Percentiles rank a stretch among this genome's conserved stretches.
phyloP scores from a whole-genome alignment of 805 yeast genomes.

The Metschnikowia matae region DNA sequence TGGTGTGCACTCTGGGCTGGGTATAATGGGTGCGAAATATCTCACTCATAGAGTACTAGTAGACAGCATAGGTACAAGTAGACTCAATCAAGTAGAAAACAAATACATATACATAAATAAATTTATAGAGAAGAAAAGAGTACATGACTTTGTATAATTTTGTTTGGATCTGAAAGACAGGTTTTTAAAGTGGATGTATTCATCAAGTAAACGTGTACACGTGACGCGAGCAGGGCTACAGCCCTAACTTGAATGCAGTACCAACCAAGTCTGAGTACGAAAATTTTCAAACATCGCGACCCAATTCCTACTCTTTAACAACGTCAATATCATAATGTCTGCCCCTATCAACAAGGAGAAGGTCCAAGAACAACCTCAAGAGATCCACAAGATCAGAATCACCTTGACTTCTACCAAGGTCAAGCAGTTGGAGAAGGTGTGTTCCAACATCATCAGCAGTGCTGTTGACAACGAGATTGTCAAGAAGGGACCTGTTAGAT shows the following conservation, averaged over 20 bases:
- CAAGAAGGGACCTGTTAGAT: slow-evolving; percentile 99
- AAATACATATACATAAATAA: too few species aligned
- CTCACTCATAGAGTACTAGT: too few species aligned
- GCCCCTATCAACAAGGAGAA: slow-evolving; percentile 78
- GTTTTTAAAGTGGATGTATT: too few species aligned
- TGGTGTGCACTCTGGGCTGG: too few species aligned
- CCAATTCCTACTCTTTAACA: slow-evolving; percentile 22
- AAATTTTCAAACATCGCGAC: slow-evolving; percentile 13
- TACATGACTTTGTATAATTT: too few species aligned
- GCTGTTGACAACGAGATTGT: slow-evolving; percentile 78
- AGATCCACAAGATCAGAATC: slow-evolving; percentile 96
- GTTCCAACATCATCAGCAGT: slow-evolving; percentile 81
- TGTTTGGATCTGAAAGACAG: too few species aligned
- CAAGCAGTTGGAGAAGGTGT: slow-evolving; percentile 95
- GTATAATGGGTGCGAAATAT: too few species aligned
- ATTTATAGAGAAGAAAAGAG: too few species aligned
- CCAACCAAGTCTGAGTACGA: slow-evolving; percentile 2
- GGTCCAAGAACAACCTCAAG: slow-evolving; percentile 77
- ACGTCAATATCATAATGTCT: slow-evolving; percentile 55
- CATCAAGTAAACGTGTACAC: not conserved
- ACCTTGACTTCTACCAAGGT: slow-evolving; percentile 98
- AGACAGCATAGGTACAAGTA: too few species aligned
- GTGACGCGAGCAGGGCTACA: slow-evolving; percentile 7
- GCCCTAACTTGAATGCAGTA: slow-evolving; percentile 10
- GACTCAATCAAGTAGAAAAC: too few species aligned